Evolutionary conservation across 371 early-diverging fungal genomes (phyloP).

Genomic region (Zancudomyces culisetae): DNA sequence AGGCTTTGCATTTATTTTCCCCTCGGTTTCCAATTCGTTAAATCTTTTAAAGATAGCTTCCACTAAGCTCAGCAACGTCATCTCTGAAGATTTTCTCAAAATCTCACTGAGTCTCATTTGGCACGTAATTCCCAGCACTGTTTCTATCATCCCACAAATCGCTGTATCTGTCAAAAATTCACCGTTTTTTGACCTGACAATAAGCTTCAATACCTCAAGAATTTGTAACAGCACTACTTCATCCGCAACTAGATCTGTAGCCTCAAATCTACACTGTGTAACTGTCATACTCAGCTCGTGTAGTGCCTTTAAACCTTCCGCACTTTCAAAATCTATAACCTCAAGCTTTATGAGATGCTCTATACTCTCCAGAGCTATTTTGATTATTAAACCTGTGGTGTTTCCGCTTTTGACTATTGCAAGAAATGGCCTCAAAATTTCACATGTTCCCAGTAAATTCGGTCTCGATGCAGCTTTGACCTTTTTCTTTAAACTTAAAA

Average conservation of each 20-base stretch:
- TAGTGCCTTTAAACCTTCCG: conserved; percentile 9
- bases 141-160: conserved; percentile 91
- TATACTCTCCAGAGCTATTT: conserved; percentile 67
- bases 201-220: conserved; percentile 55
- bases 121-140: conserved; percentile 87
- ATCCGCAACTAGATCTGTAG: conserved; percentile 77
- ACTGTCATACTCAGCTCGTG: conserved; percentile 41
- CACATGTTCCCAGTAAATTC: conserved; percentile 38
- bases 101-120: conserved; percentile 65
- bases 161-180: conserved; percentile 64
- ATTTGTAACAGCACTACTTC: conserved; percentile 82
- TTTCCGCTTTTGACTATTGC: conserved; percentile 77
- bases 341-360: conserved; percentile 73
- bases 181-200: conserved; percentile 43
- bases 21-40: conserved; percentile 4
- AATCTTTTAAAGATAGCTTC: conserved; percentile 15
- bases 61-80: conserved; percentile 18
- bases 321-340: conserved; percentile 46
- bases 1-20: background rate
- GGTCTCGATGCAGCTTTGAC: conserved; percentile 14
- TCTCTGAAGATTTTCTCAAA: conserved; percentile 21
- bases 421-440: conserved; percentile 72
- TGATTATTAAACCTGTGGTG: conserved; percentile 86
- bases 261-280: conserved; percentile 87
- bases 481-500: conserved; percentile 27